Evolutionary conservation across 768 basidiomycete genomes (phyloP).

Genomic region (Lactifluus volemus): DNA sequence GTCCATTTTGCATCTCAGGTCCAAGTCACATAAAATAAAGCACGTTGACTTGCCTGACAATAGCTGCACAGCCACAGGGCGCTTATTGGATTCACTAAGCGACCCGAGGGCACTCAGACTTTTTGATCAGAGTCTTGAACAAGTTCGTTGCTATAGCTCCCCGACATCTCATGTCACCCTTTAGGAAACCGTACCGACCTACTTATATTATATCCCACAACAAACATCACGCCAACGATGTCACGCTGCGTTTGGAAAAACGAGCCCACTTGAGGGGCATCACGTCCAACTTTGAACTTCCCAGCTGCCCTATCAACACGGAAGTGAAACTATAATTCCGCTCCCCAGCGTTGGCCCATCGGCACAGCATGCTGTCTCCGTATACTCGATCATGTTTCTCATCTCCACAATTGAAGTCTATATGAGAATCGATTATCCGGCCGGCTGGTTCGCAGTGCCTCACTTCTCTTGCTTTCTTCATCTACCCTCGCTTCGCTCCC

Average conservation of each 20-base stretch:
- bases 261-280: constrained; percentile 1
- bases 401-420: constrained; percentile 4
- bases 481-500: neutral
- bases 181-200: neutral
- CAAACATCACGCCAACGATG: neutral
- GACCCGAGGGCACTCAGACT: neutral
- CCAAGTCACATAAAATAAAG: neutral
- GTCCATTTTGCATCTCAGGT: neutral
- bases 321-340: neutral
- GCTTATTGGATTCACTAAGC: neutral
- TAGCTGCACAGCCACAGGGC: constrained; percentile 11
- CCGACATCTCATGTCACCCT: constrained; percentile 1
- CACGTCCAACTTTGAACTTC: neutral
- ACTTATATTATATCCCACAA: neutral
- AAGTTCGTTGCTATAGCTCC: constrained; percentile 16
- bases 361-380: neutral
- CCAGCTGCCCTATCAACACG: constrained; percentile 2
- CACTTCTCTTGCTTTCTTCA: constrained; percentile 1
- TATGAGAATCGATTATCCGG: constrained; percentile 16
- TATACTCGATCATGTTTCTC: constrained; percentile 12
- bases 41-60: neutral
- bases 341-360: constrained; percentile 1
- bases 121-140: constrained; percentile 6
- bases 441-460: neutral
- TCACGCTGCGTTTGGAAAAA: neutral